Percentiles rank a stretch among this genome's conserved stretches.
These are phyloP conservation scores for Begonia fuchsioides DNA, from an alignment of 306 rosid genomes.

Conservation along the genomic window DNA sequence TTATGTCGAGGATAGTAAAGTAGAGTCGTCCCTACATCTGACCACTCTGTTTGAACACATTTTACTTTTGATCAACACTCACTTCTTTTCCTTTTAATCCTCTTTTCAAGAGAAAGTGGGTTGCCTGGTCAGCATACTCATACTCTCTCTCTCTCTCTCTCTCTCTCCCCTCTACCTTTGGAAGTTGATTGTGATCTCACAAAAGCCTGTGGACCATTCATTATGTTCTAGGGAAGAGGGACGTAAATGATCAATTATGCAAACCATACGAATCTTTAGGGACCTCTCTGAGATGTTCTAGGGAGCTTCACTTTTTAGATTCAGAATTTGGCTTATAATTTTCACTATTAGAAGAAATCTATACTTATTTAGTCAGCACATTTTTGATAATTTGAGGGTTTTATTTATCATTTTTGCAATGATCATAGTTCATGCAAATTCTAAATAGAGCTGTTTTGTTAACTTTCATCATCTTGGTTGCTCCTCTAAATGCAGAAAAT, in stretches of 20 bases:
- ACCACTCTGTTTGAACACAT: conserved; percentile 5
- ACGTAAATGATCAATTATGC: too few relatives aligned
- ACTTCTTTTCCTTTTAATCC: conserved; percentile 4
- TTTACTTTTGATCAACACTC: conserved; percentile 1
- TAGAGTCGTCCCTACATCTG: conserved; percentile 11
- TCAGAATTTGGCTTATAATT: too few relatives aligned
- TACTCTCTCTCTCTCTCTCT: conserved; percentile 2
- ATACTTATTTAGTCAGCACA: too few relatives aligned
- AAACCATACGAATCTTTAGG: too few relatives aligned
- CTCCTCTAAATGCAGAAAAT: conserved; percentile 1
- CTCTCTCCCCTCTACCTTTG: too few relatives aligned
- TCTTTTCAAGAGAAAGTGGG: conserved; percentile 7
- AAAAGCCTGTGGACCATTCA: conserved; percentile 6
- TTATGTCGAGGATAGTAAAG: conserved; percentile 8
- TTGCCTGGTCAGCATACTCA: conserved; percentile 4
- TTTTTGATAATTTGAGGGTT: too few relatives aligned
- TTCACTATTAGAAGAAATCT: too few relatives aligned
- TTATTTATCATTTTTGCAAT: too few relatives aligned
- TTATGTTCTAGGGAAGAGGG: too few relatives aligned
- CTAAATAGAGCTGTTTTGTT: not conserved
- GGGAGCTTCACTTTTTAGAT: too few relatives aligned
- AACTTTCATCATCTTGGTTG: not conserved
- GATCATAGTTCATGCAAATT: too few relatives aligned
- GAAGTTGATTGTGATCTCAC: conserved; percentile 1
- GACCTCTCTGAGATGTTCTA: too few relatives aligned